phyloP scores from a whole-genome alignment of 257 asterid species.

The Nyctanthes arbortristis region DNA sequence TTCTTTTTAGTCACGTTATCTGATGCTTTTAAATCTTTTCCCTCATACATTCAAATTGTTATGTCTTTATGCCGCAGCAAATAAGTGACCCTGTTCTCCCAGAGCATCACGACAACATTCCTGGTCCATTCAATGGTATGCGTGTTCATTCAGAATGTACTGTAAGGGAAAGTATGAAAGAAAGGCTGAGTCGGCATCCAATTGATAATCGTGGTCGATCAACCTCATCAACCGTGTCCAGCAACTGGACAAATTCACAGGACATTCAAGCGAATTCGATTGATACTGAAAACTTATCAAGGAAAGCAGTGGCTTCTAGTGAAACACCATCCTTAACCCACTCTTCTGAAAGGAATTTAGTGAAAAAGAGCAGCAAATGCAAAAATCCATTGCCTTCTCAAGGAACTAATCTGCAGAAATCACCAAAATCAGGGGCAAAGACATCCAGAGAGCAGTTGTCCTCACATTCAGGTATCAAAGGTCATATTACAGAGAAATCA shows the following conservation, averaged over 20 bases:
- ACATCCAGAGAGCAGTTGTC: constrained; percentile 48
- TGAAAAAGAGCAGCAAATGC: constrained; percentile 43
- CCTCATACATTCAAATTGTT: neutral
- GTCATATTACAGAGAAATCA: constrained; percentile 41
- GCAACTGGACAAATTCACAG: constrained; percentile 23
- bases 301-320: constrained; percentile 28
- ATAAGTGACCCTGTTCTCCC: constrained; percentile 27
- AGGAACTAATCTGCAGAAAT: constrained; percentile 43
- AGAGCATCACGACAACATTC: constrained; percentile 30
- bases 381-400: constrained; percentile 37
- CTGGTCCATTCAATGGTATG: constrained; percentile 28
- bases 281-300: constrained; percentile 34
- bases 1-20: constrained; percentile 1
- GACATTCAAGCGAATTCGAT: constrained; percentile 29
- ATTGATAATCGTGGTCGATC: constrained; percentile 26
- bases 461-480: constrained; percentile 37
- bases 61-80: constrained; percentile 43
- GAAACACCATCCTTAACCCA: constrained; percentile 32
- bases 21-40: neutral
- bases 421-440: constrained; percentile 41
- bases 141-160: constrained; percentile 26
- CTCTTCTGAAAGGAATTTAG: constrained; percentile 37
- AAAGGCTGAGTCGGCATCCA: constrained; percentile 27
- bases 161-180: constrained; percentile 29
- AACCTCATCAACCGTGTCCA: constrained; percentile 26